Evolutionary conservation across 2,329 filamentous ascomycete genomes (phyloP), one percentile per base, ranked within the genome.

Genomic region (Phaeomoniella chlamydospora): DNA sequence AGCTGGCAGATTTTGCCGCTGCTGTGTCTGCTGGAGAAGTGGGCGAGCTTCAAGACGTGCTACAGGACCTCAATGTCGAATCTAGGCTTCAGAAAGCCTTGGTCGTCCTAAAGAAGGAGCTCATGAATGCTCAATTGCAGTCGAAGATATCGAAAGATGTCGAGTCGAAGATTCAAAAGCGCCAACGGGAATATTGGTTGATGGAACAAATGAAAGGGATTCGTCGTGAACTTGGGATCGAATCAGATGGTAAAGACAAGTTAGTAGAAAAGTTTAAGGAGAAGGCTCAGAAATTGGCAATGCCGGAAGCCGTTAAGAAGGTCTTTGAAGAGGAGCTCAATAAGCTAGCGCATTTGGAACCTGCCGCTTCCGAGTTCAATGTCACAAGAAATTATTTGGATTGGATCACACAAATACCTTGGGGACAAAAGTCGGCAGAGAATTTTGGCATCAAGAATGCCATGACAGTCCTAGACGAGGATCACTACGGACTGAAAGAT

Each of bases 201-300:
- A 92, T 94, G 85, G 90, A 98, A 60, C 92, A 98, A 57, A 94
- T 98, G 87, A 96, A 96, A 66, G 90, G 87, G 16, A 98, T 98
- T 52, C 80, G 85, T 39, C 74, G 90, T 39, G 90, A 98, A 59
- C 74, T 98, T 34, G 90, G 92, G 15, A 84, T 98, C 36, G 92
- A 98, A 56, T 93, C 85, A 4, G 90, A 98, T 52, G 90, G 92
- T 44, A 98, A 96, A 61, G 90, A 98, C 52, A 96, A 96, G 62
- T 69, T 98, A 10, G 83, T 98, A 1, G 90, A 96, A 57, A 93
- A 83, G 56, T 98, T 98, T 67, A 90, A 85, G 60, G 87, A 94
- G 52, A 94, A 94, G 67, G 86, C 85, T 0, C 71, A 74, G 52
- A 94, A 92, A 55, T 68, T 98, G 34, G 86, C 87, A 2, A 98